Conservation (phyloP, 2,329 filamentous ascomycete genomes). For the Trichoderma atroviride region DNA sequence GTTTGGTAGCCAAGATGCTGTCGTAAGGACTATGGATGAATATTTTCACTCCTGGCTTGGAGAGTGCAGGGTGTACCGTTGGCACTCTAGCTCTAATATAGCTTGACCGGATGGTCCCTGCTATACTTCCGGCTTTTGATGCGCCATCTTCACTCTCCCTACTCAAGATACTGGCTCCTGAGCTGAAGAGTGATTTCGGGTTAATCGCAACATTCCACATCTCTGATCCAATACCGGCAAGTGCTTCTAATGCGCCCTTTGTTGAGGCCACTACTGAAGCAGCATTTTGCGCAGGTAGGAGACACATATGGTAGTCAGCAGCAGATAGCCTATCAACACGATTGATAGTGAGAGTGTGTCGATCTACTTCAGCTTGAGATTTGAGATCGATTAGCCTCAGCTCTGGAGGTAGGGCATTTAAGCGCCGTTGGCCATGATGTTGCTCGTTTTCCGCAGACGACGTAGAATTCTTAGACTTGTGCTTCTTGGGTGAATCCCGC, state of each 20-base stretch:
- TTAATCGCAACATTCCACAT: constrained; percentile 92
- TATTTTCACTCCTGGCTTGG: constrained; percentile 67
- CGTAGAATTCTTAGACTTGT: constrained; percentile 48
- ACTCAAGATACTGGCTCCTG: constrained; percentile 74
- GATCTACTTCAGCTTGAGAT: constrained; percentile 84
- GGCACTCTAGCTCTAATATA: constrained; percentile 35
- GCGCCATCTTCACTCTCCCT: constrained; percentile 59
- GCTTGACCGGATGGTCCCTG: constrained; percentile 37
- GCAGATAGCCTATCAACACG: constrained; percentile 84
- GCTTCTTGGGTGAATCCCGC: constrained; percentile 40
- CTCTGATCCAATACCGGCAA: constrained; percentile 71
- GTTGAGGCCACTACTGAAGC: constrained; percentile 66
- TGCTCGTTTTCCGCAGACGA: constrained; percentile 59
- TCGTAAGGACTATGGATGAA: constrained; percentile 97
- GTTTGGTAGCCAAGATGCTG: constrained; percentile 86
- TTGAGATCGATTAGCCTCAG: constrained; percentile 86
- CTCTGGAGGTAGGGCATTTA: constrained; percentile 83
- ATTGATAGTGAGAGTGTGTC: constrained; percentile 82
- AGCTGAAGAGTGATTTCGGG: constrained; percentile 83
- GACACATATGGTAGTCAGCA: constrained; percentile 87
- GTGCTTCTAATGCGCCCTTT: constrained; percentile 73
- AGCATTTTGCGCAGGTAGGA: constrained; percentile 73
- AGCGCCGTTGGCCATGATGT: constrained; percentile 67
- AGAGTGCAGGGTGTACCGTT: constrained; percentile 56
- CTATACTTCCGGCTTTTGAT: constrained; percentile 47